Conservation (phyloP, 2,329 filamentous ascomycete species). For the Fusarium equiseti region DNA sequence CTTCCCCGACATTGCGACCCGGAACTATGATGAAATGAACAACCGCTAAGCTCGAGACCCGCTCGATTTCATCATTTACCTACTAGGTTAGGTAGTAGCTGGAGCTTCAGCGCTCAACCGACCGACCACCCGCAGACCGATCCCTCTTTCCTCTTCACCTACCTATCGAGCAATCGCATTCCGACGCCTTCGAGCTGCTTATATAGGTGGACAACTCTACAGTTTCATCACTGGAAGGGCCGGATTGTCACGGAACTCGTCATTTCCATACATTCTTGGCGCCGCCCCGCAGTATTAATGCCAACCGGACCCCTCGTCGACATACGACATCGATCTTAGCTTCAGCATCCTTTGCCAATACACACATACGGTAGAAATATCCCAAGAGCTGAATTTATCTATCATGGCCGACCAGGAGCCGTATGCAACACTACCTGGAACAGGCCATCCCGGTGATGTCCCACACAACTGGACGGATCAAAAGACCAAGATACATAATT, state of each 20-base stretch:
- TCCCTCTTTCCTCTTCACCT: constrained; percentile 1
- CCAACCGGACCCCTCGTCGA: constrained; percentile 18
- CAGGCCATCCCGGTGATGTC: constrained; percentile 44
- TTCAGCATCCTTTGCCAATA: not conserved
- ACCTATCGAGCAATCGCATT: not conserved
- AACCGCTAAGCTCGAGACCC: constrained; percentile 20
- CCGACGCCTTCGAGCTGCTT: not conserved
- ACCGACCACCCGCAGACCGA: not conserved
- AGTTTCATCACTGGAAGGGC: not conserved
- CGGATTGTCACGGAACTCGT: not conserved
- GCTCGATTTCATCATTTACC: constrained; percentile 36
- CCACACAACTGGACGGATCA: constrained; percentile 49
- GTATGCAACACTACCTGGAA: constrained; percentile 53
- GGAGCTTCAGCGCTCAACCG: constrained; percentile 30
- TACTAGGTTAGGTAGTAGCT: not conserved
- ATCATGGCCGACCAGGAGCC: constrained; percentile 49
- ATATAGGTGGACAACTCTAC: not conserved
- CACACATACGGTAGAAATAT: not conserved
- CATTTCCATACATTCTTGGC: not conserved
- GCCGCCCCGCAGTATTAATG: constrained; percentile 32
- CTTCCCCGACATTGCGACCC: not conserved
- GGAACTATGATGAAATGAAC: constrained; percentile 41
- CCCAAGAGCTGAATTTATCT: not conserved
- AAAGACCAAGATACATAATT: constrained; percentile 48
- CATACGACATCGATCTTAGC: constrained; percentile 7